Evolutionary conservation across 805 yeast genomes (phyloP).

Genomic region (Wickerhamomyces silvicola): DNA sequence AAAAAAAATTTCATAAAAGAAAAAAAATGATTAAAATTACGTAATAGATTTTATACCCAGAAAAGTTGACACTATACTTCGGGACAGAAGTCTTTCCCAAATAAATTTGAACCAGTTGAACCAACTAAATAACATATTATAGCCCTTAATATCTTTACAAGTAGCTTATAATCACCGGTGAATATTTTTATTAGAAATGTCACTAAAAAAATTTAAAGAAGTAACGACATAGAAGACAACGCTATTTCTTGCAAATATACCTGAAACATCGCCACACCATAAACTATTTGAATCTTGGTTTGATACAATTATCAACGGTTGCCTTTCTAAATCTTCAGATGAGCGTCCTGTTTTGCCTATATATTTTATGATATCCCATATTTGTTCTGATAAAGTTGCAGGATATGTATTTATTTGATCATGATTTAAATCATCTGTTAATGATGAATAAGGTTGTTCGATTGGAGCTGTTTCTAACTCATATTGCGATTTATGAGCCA

Average conservation of each 20-base stretch:
- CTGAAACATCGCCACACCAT: no score
- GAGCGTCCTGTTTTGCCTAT: no score
- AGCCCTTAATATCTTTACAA: slow-evolving; percentile 12
- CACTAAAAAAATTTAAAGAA: neutral
- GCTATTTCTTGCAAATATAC: no score
- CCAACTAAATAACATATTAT: slow-evolving; percentile 18
- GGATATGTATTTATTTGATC: neutral
- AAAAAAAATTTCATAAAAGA: no score
- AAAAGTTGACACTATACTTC: slow-evolving; percentile 1
- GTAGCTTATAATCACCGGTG: slow-evolving; percentile 15
- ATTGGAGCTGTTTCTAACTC: slow-evolving; percentile 4
- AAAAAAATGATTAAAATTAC: no score
- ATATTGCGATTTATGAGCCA: slow-evolving; percentile 1
- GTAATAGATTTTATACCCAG: no score
- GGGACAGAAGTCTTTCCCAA: slow-evolving; percentile 18
- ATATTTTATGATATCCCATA: neutral
- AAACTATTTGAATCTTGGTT: neutral
- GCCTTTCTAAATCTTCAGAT: slow-evolving; percentile 11
- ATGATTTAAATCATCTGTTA: neutral
- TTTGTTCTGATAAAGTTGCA: neutral
- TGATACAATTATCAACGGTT: slow-evolving; percentile 5
- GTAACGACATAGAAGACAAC: no score
- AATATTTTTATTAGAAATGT: slow-evolving; percentile 3
- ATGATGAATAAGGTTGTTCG: neutral
- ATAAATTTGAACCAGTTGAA: neutral